A percentile compares a stretch with the other conserved stretches of the same genome.
These are phyloP conservation scores for Auricularia sp. DNA, from an alignment of 768 basidiomycete genomes.

Conservation along the genomic window DNA sequence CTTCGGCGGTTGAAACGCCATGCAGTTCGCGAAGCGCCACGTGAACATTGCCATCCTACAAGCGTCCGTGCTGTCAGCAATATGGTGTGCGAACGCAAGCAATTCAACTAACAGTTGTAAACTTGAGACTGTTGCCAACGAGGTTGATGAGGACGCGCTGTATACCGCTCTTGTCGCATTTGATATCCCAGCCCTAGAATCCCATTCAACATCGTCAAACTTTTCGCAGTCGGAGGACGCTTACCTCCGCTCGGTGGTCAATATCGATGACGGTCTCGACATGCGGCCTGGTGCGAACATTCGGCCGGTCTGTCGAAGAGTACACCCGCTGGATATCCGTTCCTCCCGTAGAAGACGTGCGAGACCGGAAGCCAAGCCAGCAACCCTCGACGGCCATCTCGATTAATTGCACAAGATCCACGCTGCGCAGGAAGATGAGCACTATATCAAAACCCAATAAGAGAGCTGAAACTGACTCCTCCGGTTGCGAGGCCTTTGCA, in stretches of 20 bases:
- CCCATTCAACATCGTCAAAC: background rate
- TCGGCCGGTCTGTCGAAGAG: slow-evolving; percentile 60
- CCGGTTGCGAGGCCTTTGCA: slow-evolving; percentile 60
- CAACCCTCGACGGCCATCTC: slow-evolving; percentile 89
- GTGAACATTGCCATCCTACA: slow-evolving; percentile 80
- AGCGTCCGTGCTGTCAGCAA: background rate
- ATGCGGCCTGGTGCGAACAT: slow-evolving; percentile 25
- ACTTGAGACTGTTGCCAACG: slow-evolving; percentile 89
- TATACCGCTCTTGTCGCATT: slow-evolving; percentile 87
- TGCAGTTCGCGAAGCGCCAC: slow-evolving; percentile 66
- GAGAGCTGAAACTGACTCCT: slow-evolving; percentile 12
- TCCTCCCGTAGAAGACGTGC: slow-evolving; percentile 54
- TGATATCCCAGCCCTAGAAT: slow-evolving; percentile 72
- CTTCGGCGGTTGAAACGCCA: slow-evolving; percentile 33
- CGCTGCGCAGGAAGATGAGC: slow-evolving; percentile 23
- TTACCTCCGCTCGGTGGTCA: slow-evolving; percentile 56
- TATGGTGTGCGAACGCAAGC: too few relatives aligned
- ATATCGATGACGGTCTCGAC: slow-evolving; percentile 89
- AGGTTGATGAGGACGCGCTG: slow-evolving; percentile 89
- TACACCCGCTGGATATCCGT: slow-evolving; percentile 90
- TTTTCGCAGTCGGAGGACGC: slow-evolving; percentile 14
- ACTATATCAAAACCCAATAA: background rate
- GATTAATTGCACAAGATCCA: slow-evolving; percentile 70
- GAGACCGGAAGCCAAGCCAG: slow-evolving; percentile 85
- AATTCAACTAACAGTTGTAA: slow-evolving; percentile 27